Evolutionary conservation across 495 filamentous ascomycete genomes (phyloP).

Genomic region (Trichoderma parareesei): DNA sequence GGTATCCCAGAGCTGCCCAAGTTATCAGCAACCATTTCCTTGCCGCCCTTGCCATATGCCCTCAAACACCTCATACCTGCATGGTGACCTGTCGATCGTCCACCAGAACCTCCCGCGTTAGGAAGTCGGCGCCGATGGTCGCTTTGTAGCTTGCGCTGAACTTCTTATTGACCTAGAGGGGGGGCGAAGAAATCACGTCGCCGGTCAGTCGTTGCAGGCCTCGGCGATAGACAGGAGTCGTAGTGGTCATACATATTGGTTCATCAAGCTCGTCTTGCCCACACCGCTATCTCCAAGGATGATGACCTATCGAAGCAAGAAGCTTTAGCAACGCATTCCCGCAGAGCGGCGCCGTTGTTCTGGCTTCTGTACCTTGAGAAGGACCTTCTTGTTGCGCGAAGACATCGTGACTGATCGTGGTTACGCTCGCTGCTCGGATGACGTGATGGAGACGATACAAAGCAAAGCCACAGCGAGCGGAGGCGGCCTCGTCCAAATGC

Average conservation of each 20-base stretch:
- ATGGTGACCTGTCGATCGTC: slow-evolving; percentile 97
- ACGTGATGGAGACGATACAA: background rate
- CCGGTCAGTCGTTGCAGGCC: background rate
- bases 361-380: slow-evolving; percentile 68
- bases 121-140: slow-evolving; percentile 96
- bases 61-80: slow-evolving; percentile 57
- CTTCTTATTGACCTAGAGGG: slow-evolving; percentile 91
- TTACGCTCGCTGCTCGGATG: background rate
- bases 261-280: slow-evolving; percentile 99
- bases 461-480: background rate
- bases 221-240: slow-evolving; percentile 12
- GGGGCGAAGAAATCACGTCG: background rate
- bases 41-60: background rate
- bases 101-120: slow-evolving; percentile 95
- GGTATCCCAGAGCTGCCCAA: slow-evolving; percentile 87
- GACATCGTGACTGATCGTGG: slow-evolving; percentile 51
- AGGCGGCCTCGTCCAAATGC: background rate
- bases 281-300: slow-evolving; percentile 98
- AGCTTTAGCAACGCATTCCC: slow-evolving; percentile 5
- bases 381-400: slow-evolving; percentile 83
- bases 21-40: slow-evolving; percentile 13
- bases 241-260: slow-evolving; percentile 84
- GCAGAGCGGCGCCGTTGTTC: background rate
- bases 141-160: slow-evolving; percentile 99
- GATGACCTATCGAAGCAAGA: slow-evolving; percentile 61